Conservation (phyloP, 2,329 filamentous ascomycete species). For the Colletotrichum theobromicola region DNA sequence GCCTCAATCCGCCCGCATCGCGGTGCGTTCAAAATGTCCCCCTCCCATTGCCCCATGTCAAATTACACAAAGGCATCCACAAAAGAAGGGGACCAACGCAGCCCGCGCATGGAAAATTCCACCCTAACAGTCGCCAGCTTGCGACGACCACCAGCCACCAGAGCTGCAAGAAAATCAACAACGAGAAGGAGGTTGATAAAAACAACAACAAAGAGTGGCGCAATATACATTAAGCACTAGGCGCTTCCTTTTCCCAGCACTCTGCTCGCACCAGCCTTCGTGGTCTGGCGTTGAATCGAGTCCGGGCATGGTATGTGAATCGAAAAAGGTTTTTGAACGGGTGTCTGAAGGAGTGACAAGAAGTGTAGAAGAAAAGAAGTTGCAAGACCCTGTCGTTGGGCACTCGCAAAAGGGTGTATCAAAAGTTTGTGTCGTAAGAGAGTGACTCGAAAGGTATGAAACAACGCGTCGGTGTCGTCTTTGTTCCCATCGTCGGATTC, state of each 20-base stretch:
- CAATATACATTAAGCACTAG: slow-evolving; percentile 25
- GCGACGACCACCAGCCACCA: slow-evolving; percentile 11
- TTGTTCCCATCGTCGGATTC: slow-evolving; percentile 12
- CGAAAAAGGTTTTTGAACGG: slow-evolving; percentile 18
- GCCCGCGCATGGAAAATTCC: background rate
- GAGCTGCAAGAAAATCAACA: slow-evolving; percentile 15
- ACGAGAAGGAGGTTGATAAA: background rate
- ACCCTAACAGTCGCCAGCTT: background rate
- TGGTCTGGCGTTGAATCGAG: slow-evolving; percentile 8
- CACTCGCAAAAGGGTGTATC: slow-evolving; percentile 25
- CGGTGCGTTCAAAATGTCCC: background rate
- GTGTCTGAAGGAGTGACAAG: slow-evolving; percentile 36
- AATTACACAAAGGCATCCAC: slow-evolving; percentile 4
- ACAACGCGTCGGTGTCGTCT: slow-evolving; percentile 8
- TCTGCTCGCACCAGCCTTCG: background rate
- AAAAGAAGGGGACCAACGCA: background rate
- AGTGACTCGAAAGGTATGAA: slow-evolving; percentile 23
- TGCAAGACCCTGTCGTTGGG: background rate
- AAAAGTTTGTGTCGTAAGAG: slow-evolving; percentile 23
- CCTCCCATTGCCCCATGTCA: background rate
- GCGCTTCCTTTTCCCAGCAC: slow-evolving; percentile 5
- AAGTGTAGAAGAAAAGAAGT: slow-evolving; percentile 29
- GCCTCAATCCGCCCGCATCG: background rate
- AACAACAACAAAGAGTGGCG: background rate
- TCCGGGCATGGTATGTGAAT: slow-evolving; percentile 25